Percentiles rank a stretch among this genome's conserved stretches.
Conservation (phyloP, 140 eudicot species). For the Erigeron philadelphicus region DNA sequence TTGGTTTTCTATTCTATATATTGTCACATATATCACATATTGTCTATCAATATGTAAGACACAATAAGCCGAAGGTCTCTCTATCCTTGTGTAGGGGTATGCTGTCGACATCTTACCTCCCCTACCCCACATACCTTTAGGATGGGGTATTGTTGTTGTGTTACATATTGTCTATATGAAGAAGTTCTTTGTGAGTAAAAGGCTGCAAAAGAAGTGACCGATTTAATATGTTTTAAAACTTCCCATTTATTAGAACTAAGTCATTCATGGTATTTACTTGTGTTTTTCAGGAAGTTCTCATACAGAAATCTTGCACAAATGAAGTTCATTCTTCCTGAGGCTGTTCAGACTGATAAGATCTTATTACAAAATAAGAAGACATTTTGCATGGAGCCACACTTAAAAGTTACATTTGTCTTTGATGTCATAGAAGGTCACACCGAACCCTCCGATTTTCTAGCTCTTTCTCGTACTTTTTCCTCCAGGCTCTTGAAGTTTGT, state of each 20-base stretch:
- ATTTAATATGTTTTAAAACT: background rate
- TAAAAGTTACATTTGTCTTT: slow-evolving; percentile 46
- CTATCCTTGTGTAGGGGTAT: no score
- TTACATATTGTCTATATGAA: background rate
- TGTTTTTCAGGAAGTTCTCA: slow-evolving; percentile 44
- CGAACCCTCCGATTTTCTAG: slow-evolving; percentile 46
- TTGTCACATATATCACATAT: no score
- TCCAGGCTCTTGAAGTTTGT: slow-evolving; percentile 44
- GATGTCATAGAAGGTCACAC: slow-evolving; percentile 51
- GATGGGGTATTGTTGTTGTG: background rate
- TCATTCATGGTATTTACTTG: background rate
- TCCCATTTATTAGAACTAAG: background rate
- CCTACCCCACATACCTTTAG: background rate
- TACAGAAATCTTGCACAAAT: slow-evolving; percentile 70
- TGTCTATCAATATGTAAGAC: no score
- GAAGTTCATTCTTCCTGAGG: slow-evolving; percentile 70
- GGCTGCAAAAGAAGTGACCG: background rate
- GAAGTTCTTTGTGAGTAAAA: background rate
- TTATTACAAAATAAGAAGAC: slow-evolving; percentile 55
- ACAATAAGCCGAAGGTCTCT: no score
- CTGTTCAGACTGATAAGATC: slow-evolving; percentile 54
- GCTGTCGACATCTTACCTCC: no score
- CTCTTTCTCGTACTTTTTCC: slow-evolving; percentile 41
- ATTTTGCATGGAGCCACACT: slow-evolving; percentile 57
- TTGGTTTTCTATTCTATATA: background rate